A percentile compares a stretch with the other conserved stretches of the same genome.
Conservation (phyloP, 441 rosid species). For the Eruca vesicaria region DNA sequence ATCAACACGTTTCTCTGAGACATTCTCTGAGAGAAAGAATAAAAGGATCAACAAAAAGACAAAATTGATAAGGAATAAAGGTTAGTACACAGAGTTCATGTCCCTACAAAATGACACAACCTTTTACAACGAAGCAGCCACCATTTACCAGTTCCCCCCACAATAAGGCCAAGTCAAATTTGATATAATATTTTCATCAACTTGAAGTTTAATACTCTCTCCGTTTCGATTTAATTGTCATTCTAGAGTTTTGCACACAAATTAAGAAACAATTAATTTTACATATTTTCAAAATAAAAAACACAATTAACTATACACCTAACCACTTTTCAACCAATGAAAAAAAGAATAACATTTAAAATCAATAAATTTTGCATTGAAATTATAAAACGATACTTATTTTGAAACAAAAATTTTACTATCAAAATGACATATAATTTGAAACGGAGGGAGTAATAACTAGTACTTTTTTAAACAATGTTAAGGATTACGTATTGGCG, state of each 20-base stretch:
- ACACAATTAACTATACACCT: too few relatives aligned
- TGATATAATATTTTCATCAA: not conserved
- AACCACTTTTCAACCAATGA: too few relatives aligned
- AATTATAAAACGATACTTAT: too few relatives aligned
- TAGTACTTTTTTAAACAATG: not conserved
- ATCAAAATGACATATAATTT: too few relatives aligned
- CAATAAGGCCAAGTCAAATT: slow-evolving; percentile 7
- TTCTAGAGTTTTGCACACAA: too few relatives aligned
- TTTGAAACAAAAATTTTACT: too few relatives aligned
- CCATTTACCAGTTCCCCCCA: not conserved
- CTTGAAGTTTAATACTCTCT: not conserved
- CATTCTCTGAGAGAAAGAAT: not conserved
- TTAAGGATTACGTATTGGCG: not conserved
- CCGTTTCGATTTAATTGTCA: too few relatives aligned
- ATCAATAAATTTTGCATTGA: too few relatives aligned
- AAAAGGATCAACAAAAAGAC: not conserved
- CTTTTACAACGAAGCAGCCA: not conserved
- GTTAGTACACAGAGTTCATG: not conserved
- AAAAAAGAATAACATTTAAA: too few relatives aligned
- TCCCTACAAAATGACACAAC: slow-evolving; percentile 8
- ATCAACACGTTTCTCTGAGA: not conserved
- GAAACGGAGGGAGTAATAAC: too few relatives aligned
- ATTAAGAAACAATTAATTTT: too few relatives aligned
- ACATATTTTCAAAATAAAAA: too few relatives aligned
- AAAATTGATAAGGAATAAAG: not conserved